Conservation (phyloP, 768 basidiomycete genomes). For the Lanmaoa rubissima region DNA sequence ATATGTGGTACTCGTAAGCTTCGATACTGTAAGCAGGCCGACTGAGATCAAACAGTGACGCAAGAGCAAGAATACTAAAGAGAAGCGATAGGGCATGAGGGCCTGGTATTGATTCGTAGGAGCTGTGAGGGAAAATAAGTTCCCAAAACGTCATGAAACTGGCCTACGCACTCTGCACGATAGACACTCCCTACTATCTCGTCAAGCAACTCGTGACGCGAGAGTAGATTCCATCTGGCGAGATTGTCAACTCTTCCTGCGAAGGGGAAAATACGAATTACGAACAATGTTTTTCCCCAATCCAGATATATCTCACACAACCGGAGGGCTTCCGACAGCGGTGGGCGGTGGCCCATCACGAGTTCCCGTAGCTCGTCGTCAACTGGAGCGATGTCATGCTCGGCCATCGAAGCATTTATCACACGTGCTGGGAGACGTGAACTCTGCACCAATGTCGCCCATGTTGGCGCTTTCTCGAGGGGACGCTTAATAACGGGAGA, state of each 20-base stretch:
- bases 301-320: slow-evolving; percentile 67
- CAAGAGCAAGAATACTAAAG: slow-evolving; percentile 66
- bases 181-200: slow-evolving; percentile 56
- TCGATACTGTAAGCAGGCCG: slow-evolving; percentile 48
- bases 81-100: slow-evolving; percentile 61
- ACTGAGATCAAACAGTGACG: slow-evolving; percentile 55
- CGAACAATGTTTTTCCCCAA: slow-evolving; percentile 58
- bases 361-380: slow-evolving; percentile 40
- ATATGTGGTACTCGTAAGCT: slow-evolving; percentile 60
- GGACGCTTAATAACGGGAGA: slow-evolving; percentile 22
- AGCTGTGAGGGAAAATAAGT: slow-evolving; percentile 29
- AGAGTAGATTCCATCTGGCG: slow-evolving; percentile 52
- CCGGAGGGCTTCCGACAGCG: slow-evolving; percentile 54
- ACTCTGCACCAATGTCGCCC: slow-evolving; percentile 15
- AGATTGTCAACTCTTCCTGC: neutral
- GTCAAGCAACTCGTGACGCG: slow-evolving; percentile 54
- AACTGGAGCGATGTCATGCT: slow-evolving; percentile 29
- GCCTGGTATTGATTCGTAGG: slow-evolving; percentile 37
- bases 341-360: slow-evolving; percentile 50
- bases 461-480: slow-evolving; percentile 13
- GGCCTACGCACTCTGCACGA: slow-evolving; percentile 43
- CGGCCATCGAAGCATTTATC: slow-evolving; percentile 36
- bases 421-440: slow-evolving; percentile 44
- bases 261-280: slow-evolving; percentile 1
- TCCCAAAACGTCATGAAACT: neutral